These are phyloP conservation scores for Marasmius tenuissimus DNA, from an alignment of 1,284 basidiomycete species.

Conservation along the genomic window DNA sequence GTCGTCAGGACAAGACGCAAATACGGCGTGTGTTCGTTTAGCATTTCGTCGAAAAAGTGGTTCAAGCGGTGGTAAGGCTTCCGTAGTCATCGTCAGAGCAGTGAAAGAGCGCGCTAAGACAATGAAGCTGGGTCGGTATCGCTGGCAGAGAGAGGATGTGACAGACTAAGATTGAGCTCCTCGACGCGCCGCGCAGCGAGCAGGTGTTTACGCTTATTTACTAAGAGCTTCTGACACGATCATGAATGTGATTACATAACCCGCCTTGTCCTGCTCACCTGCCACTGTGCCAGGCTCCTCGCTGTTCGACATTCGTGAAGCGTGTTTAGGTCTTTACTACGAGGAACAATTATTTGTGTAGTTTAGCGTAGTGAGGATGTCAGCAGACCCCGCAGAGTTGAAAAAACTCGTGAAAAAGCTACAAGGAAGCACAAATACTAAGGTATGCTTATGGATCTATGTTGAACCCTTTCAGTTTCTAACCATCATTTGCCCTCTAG, in stretches of 20 bases:
- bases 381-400: conserved; percentile 60
- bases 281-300: not conserved
- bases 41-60: conserved; percentile 59
- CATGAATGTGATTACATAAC: not conserved
- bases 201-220: not conserved
- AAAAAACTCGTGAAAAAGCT: conserved; percentile 80
- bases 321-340: not conserved
- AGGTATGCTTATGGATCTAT: conserved; percentile 56
- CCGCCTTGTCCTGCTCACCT: not conserved
- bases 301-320: not conserved
- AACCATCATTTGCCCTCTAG: conserved; percentile 40
- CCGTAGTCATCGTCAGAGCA: conserved; percentile 29
- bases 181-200: not conserved
- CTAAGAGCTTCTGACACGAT: not conserved
- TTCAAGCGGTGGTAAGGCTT: conserved; percentile 66
- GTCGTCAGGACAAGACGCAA: conserved; percentile 63
- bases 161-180: too few species aligned
- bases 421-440: conserved; percentile 56
- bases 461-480: conserved; percentile 38
- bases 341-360: not conserved
- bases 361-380: conserved; percentile 21
- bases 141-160: too few species aligned
- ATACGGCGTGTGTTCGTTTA: conserved; percentile 70
- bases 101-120: not conserved
- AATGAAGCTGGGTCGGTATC: too few species aligned